Percentiles rank a stretch among this genome's conserved stretches.
These are phyloP conservation scores for Allodekkera sacchari DNA, from an alignment of 805 yeast genomes.

Conservation along the genomic window DNA sequence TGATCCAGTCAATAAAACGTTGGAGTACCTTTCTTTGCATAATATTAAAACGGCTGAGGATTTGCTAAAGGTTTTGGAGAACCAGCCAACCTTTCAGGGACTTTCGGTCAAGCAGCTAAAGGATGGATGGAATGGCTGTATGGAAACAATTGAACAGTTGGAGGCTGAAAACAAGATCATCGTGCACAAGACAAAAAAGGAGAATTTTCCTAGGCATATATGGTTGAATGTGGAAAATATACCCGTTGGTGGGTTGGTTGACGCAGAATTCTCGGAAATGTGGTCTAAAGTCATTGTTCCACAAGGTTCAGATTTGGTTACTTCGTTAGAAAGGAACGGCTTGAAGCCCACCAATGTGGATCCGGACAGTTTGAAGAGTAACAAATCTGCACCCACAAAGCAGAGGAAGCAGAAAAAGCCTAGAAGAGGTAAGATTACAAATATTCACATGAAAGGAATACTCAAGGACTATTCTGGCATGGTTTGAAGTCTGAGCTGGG, in stretches of 20 bases:
- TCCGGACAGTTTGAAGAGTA: constrained; percentile 81
- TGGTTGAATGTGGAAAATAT: constrained; percentile 80
- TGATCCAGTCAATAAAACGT: constrained; percentile 51
- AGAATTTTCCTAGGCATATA: constrained; percentile 81
- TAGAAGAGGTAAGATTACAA: constrained; percentile 88
- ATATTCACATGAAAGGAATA: constrained; percentile 93
- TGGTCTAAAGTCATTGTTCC: constrained; percentile 82
- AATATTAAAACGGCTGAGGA: constrained; percentile 79
- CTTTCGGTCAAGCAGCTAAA: constrained; percentile 64
- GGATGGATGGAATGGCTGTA: constrained; percentile 94
- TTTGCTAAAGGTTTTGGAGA: constrained; percentile 60
- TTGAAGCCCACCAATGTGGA: constrained; percentile 96
- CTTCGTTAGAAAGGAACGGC: constrained; percentile 70
- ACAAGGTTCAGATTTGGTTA: constrained; percentile 71
- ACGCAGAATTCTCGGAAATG: constrained; percentile 70
- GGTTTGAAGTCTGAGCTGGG: too few species aligned
- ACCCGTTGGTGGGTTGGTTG: constrained; percentile 43
- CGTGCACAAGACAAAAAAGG: constrained; percentile 87
- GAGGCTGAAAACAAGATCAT: constrained; percentile 72
- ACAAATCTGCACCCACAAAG: constrained; percentile 39
- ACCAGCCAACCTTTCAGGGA: constrained; percentile 84
- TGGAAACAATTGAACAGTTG: constrained; percentile 66
- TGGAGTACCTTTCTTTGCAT: constrained; percentile 83
- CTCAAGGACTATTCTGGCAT: constrained; percentile 65
- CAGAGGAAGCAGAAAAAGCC: constrained; percentile 84